Evolutionary conservation across 73 alveolate genomes (phyloP), one percentile per base, ranked within the genome.

Genomic region (Breviolum minutum): DNA sequence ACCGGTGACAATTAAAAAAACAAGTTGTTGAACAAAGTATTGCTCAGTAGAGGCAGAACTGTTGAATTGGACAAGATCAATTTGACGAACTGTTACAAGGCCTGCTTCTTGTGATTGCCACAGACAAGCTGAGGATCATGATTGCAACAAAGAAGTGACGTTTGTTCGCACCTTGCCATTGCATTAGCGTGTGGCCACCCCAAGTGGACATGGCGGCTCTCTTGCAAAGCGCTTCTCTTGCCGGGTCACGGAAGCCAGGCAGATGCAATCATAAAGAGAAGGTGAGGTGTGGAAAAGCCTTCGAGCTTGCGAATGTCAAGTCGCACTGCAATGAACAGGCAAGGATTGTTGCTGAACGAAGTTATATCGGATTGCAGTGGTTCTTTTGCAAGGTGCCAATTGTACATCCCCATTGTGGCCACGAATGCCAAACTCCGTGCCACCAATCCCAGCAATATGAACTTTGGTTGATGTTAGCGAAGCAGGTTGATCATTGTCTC

Each of bases 311-410:
- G 48, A 89, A 71, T 62, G 62, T 71, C 54, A 26, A 63, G 12
- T 89, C 96, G 24, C 96, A 89, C 76, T 89, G 96, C 96, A 27
- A 70, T 30, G 96, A 70, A 64, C 64, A 69, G 87, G 96, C 70
- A 40, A 68, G 17, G 10, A 48, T 26, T 6, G 69, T 40, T 83
- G 20, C 10, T 11, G 24, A 77, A n/a, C 13, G 17, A 66, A 66
- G 11, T 11, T 66, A 66, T 13, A 66, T 17, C 74, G 17, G 17
- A 66, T 66, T 66, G 74, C 24, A 26, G 63, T 8, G 11, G 27
- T 11, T 48, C 22, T 5, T 48, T 81, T 66, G 89, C 48, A 20
- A 89, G 96, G 96, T 89, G 63, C 83, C 86, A 26, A 71, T 61
- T 20, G 17, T 26, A 19, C 96, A 89, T 71, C 96, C 96, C 19